Base-by-base conservation (phyloP, 2,329 filamentous ascomycete species). In the Colletotrichum filicis region DNA sequence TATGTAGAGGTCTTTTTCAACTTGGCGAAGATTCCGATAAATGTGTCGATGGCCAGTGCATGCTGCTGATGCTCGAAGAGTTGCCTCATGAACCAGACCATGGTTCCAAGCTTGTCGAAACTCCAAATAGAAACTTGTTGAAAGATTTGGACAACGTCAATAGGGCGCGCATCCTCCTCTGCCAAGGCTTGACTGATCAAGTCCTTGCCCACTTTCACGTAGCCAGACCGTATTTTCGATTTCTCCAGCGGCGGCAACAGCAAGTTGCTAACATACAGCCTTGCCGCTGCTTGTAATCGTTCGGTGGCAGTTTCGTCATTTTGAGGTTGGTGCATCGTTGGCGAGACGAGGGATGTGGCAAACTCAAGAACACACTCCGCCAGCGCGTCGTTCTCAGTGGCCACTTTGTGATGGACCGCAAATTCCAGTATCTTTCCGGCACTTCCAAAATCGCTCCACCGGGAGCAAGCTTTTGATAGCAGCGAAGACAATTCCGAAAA, bases 401-500 rank as follows among this genome's bases (percentile, higher is more conserved):
- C 46, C 26, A 56, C 55, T 2, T 66, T 64, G 14, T 73, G 74
- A 6, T 30, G 42, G 19, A 64, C 28, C 5, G 69, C 30, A 55
- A 73, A 57, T 11, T 55, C 28, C 22, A 75, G 52, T 28, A 75
- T 75, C 26, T 68, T 52, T 14, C 61, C 73, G 6, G 74, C 69
- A 6, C 30, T 42, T 8, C 22, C 7, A 26, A 66, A 28, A 26
- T 75, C 46, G 12, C 69, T 66, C 24, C 62, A 30, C n/a, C 65
- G 61, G 24, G 63, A 66, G n/a, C 68, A 75, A 24, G 69, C 73
- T 12, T 55, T 26, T n/a, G 64, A 75, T 22, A 75, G 22, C 5
- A 62, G 26, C 30, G 58, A 60, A 12, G 73, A 73, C 3, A 75
- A 32, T 9, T 75, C 35, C 11, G 68, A 37, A 12, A 73, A 37